Conservation (phyloP, 768 basidiomycete genomes). For the Leucocoprinus birnbaumii region DNA sequence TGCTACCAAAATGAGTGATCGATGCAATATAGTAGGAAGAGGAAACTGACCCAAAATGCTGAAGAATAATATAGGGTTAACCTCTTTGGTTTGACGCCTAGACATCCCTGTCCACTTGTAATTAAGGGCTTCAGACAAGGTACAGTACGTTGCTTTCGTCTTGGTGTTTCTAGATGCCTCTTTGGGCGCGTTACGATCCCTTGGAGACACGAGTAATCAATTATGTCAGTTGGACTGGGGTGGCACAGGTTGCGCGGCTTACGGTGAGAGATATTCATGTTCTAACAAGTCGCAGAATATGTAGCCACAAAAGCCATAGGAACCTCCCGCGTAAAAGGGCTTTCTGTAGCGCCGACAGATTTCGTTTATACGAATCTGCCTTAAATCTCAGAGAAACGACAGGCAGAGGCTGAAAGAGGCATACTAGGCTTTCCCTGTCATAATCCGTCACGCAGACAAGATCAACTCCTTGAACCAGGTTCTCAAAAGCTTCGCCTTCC, state of each 20-base stretch:
- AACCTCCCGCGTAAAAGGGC: slow-evolving; percentile 90
- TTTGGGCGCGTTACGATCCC: slow-evolving; percentile 61
- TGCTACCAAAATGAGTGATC: slow-evolving; percentile 38
- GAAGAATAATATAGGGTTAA: slow-evolving; percentile 75
- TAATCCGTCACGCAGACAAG: slow-evolving; percentile 87
- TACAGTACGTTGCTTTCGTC: slow-evolving; percentile 58
- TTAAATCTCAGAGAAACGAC: slow-evolving; percentile 13
- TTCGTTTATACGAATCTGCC: slow-evolving; percentile 74
- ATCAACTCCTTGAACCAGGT: slow-evolving; percentile 66
- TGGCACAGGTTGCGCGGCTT: slow-evolving; percentile 29
- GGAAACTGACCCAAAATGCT: slow-evolving; percentile 59
- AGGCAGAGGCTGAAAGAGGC: slow-evolving; percentile 24
- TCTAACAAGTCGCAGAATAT: slow-evolving; percentile 91
- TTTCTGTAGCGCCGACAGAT: slow-evolving; percentile 72
- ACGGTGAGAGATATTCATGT: slow-evolving; percentile 87
- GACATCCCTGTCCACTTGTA: slow-evolving; percentile 70
- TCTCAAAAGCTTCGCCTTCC: slow-evolving; percentile 50
- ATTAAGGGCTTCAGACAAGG: slow-evolving; percentile 59
- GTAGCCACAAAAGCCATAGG: slow-evolving; percentile 88
- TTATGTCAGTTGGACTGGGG: slow-evolving; percentile 3
- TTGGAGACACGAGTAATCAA: slow-evolving; percentile 22
- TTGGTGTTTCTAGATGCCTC: slow-evolving; percentile 59
- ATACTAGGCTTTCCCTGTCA: slow-evolving; percentile 66
- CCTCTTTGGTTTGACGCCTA: slow-evolving; percentile 75
- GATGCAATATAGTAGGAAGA: neutral